Evolutionary conservation across 1,139 yeast species (phyloP).

Genomic region (Candida dubliniensis): DNA sequence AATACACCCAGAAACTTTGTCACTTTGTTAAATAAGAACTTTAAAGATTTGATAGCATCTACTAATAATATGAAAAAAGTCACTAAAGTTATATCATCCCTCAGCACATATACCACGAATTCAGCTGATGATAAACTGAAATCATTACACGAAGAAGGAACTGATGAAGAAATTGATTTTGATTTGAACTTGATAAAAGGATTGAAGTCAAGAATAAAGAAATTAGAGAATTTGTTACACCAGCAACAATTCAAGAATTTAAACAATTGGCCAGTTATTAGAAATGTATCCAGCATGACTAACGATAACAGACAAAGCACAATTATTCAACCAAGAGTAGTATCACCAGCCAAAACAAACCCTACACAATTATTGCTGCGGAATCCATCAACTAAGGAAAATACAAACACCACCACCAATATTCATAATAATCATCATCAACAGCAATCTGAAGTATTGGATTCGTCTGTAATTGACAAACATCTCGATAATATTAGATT

Average conservation of each 20-base stretch:
- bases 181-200: conserved; percentile 50
- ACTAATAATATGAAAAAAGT: conserved; percentile 41
- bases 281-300: conserved; percentile 12
- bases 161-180: conserved; percentile 27
- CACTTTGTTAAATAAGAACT: conserved; percentile 45
- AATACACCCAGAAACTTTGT: conserved; percentile 29
- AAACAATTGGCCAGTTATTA: conserved; percentile 54
- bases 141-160: conserved; percentile 8
- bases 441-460: conserved; percentile 25
- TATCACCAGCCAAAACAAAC: conserved; percentile 14
- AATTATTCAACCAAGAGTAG: conserved; percentile 16
- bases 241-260: conserved; percentile 62
- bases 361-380: conserved; percentile 27
- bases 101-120: conserved; percentile 33
- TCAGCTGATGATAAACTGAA: conserved; percentile 18
- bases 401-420: conserved; percentile 11
- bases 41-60: conserved; percentile 44
- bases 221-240: conserved; percentile 64
- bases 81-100: conserved; percentile 35
- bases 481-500: conserved; percentile 45
- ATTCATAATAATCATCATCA: conserved; percentile 8
- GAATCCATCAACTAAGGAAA: conserved; percentile 9
- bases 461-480: conserved; percentile 43
- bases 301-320: conserved; percentile 22
- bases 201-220: conserved; percentile 58